Conservation (phyloP, 1,284 basidiomycete species). For the Cerrena zonata region DNA sequence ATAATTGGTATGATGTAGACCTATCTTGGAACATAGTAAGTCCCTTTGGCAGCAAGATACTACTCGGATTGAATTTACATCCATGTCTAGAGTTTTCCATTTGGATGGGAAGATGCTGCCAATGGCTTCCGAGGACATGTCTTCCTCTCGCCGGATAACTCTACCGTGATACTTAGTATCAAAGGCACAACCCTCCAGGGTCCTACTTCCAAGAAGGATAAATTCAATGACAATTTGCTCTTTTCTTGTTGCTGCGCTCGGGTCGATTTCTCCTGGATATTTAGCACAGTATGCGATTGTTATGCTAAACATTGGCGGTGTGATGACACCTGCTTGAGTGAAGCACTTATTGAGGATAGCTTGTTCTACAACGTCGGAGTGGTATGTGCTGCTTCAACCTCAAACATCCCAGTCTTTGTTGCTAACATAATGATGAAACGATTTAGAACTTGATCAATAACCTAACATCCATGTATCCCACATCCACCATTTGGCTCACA, state of each 20-base stretch:
- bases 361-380: slow-evolving; percentile 85
- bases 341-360: slow-evolving; percentile 82
- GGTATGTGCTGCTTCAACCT: no score
- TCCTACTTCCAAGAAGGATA: slow-evolving; percentile 87
- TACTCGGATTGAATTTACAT: neutral
- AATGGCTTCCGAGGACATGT: slow-evolving; percentile 92
- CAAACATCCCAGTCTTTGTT: neutral
- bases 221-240: slow-evolving; percentile 92
- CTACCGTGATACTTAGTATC: slow-evolving; percentile 84
- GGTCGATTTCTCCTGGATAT: slow-evolving; percentile 83
- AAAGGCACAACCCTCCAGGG: slow-evolving; percentile 87
- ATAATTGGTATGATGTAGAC: slow-evolving; percentile 83
- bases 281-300: slow-evolving; percentile 85
- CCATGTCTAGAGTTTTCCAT: slow-evolving; percentile 64
- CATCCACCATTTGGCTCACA: slow-evolving; percentile 85
- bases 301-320: slow-evolving; percentile 70
- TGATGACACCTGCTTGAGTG: slow-evolving; percentile 76
- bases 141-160: slow-evolving; percentile 73
- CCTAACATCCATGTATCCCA: slow-evolving; percentile 75
- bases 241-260: slow-evolving; percentile 97
- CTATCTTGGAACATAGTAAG: slow-evolving; percentile 68
- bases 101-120: slow-evolving; percentile 81
- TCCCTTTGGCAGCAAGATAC: slow-evolving; percentile 9
- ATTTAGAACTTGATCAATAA: slow-evolving; percentile 10
- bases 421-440: neutral